Conservation (phyloP, 2,329 filamentous ascomycete species). For the Piedraia hortae region DNA sequence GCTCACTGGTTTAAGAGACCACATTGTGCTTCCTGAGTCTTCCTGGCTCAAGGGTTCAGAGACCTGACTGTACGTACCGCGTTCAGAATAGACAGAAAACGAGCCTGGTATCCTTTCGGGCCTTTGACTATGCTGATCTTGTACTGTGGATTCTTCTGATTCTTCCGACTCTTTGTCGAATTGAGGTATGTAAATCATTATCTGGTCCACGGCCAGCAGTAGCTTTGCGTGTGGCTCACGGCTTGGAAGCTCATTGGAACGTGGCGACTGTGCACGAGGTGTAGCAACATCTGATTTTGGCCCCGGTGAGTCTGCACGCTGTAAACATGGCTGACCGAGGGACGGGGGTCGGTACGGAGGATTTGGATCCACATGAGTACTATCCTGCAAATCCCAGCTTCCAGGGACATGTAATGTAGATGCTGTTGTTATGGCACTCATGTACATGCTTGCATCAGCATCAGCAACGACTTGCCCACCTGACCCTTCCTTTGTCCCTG, state of each 20-base stretch:
- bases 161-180: too few species aligned
- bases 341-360: conserved; percentile 6
- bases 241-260: conserved; percentile 1
- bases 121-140: too few species aligned
- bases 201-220: conserved; percentile 10
- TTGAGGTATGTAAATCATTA: too few species aligned
- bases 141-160: too few species aligned
- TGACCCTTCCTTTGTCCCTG: too few species aligned
- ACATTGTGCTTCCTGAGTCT: too few species aligned
- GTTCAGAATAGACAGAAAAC: conserved; percentile 22
- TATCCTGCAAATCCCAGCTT: conserved; percentile 15
- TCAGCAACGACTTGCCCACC: too few species aligned
- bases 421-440: conserved; percentile 32
- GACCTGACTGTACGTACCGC: too few species aligned
- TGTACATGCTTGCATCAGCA: conserved; percentile 66
- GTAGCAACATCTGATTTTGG: conserved; percentile 6
- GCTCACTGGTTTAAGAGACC: too few species aligned
- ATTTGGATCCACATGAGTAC: conserved; percentile 5
- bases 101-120: conserved; percentile 22
- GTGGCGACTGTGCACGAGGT: conserved; percentile 7
- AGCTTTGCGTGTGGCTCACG: conserved; percentile 1
- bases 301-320: background rate
- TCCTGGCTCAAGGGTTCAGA: too few species aligned
- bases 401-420: conserved; percentile 14
- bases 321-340: too few species aligned